Conservation (phyloP, 352 stramenopile species). For the Globisporangium orthogonon region DNA sequence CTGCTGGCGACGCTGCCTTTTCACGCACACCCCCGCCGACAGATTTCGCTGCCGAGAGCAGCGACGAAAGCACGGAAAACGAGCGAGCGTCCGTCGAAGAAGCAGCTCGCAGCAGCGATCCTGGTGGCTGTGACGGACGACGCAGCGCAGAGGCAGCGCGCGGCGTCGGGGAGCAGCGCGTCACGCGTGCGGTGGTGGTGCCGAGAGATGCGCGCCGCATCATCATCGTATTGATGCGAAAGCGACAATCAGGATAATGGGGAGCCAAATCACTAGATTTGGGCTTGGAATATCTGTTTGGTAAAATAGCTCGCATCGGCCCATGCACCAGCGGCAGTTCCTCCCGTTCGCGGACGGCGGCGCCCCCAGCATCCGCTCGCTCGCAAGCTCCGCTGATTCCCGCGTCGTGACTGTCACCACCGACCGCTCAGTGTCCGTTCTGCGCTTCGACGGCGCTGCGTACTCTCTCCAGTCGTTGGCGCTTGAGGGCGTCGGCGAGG, state of each 20-base stretch:
- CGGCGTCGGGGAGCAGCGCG: neutral
- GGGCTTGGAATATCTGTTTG: too few relatives aligned
- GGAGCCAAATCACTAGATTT: too few relatives aligned
- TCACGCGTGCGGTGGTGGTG: neutral
- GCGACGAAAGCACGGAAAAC: slow-evolving; percentile 12
- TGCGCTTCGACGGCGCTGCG: slow-evolving; percentile 26
- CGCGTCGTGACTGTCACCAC: slow-evolving; percentile 51
- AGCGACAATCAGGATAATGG: neutral
- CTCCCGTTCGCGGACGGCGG: slow-evolving; percentile 45
- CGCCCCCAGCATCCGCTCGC: slow-evolving; percentile 49
- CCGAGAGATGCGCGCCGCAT: neutral
- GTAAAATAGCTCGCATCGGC: too few relatives aligned
- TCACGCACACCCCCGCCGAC: neutral
- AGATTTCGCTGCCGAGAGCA: slow-evolving; percentile 3
- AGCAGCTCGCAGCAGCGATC: neutral
- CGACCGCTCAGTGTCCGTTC: slow-evolving; percentile 42
- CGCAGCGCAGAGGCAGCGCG: neutral
- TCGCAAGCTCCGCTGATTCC: slow-evolving; percentile 14
- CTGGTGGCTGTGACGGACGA: too few relatives aligned
- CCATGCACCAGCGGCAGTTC: slow-evolving; percentile 49
- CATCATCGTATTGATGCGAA: neutral
- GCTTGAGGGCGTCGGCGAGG: slow-evolving; percentile 18
- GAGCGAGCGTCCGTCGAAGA: neutral
- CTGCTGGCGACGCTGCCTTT: neutral
- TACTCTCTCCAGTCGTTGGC: slow-evolving; percentile 36